Conservation (phyloP, 306 rosid genomes). For the Ormosia emarginata region DNA sequence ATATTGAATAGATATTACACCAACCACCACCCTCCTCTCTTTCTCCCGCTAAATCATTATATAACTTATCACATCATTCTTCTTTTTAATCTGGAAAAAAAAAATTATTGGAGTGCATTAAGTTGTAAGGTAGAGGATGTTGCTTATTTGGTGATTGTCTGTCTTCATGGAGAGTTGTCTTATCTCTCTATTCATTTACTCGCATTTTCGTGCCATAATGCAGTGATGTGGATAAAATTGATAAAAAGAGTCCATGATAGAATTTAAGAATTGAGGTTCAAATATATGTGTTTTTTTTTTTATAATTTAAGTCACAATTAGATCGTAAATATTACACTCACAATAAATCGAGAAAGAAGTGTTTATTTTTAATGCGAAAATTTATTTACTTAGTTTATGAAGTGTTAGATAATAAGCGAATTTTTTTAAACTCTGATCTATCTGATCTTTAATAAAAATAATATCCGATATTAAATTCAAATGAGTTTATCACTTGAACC, state of each 20-base stretch:
- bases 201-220: neutral
- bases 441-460: neutral
- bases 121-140: neutral
- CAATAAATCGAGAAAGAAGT: neutral
- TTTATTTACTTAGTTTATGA: too few species aligned
- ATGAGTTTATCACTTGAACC: neutral
- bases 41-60: neutral
- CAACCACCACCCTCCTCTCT: slow-evolving; percentile 7
- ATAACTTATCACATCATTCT: neutral
- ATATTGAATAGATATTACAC: slow-evolving; percentile 13
- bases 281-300: neutral
- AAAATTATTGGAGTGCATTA: neutral
- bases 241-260: neutral
- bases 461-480: neutral
- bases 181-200: neutral
- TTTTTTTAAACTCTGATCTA: neutral
- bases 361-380: neutral
- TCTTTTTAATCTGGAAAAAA: neutral
- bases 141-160: neutral
- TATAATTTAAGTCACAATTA: neutral
- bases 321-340: neutral
- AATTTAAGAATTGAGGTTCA: neutral
- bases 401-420: neutral
- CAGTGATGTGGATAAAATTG: neutral
- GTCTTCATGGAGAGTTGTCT: neutral